Evolutionary conservation across 805 yeast genomes (phyloP).

Genomic region (Pichia insulana): DNA sequence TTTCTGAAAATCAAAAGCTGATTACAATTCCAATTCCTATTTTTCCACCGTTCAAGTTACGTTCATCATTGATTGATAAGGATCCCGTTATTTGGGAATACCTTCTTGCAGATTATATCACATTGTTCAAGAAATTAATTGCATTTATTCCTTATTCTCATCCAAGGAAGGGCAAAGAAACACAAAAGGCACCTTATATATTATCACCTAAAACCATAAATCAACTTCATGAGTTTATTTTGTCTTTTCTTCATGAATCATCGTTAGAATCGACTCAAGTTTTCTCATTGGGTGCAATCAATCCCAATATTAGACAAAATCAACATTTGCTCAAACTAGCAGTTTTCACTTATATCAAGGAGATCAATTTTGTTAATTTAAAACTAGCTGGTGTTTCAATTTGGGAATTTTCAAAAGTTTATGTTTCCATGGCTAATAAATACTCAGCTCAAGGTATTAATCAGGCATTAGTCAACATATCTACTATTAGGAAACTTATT

Average conservation of each 20-base stretch:
- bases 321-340: slow-evolving; percentile 38
- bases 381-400: slow-evolving; percentile 50
- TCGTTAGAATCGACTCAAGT: slow-evolving; percentile 52
- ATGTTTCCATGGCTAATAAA: slow-evolving; percentile 32
- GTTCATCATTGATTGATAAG: slow-evolving; percentile 71
- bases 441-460: slow-evolving; percentile 14
- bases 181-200: slow-evolving; percentile 17
- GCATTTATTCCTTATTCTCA: slow-evolving; percentile 9
- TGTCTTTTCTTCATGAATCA: slow-evolving; percentile 51
- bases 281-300: slow-evolving; percentile 62
- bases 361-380: slow-evolving; percentile 45
- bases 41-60: slow-evolving; percentile 65
- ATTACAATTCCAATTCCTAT: slow-evolving; percentile 18
- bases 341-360: slow-evolving; percentile 43
- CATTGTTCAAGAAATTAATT: slow-evolving; percentile 40
- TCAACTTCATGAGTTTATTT: slow-evolving; percentile 48
- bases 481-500: slow-evolving; percentile 41
- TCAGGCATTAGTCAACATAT: slow-evolving; percentile 24
- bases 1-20: slow-evolving; percentile 1
- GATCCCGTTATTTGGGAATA: slow-evolving; percentile 84
- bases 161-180: slow-evolving; percentile 6
- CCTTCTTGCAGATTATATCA: slow-evolving; percentile 54
- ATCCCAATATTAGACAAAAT: slow-evolving; percentile 55
- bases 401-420: slow-evolving; percentile 58
- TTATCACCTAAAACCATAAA: slow-evolving; percentile 48